Percentiles rank a stretch among this genome's conserved stretches.
Conservation (phyloP, 1,139 yeast species). For the Sugiyamaella xylanicola region DNA sequence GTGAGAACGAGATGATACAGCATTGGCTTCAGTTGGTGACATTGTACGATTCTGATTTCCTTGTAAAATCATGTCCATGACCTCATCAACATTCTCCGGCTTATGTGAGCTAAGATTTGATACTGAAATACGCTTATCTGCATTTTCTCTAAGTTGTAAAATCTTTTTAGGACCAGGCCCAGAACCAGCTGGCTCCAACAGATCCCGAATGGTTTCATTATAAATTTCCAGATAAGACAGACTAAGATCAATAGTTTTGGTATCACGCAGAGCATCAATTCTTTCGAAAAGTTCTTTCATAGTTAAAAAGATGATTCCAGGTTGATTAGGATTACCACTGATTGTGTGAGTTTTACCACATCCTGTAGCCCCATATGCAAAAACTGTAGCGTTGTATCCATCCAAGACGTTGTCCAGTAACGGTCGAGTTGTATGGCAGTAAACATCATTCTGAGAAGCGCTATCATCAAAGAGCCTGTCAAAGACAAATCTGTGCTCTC, state of each 20-base stretch:
- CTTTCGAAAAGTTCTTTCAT: slow-evolving; percentile 71
- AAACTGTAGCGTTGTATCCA: slow-evolving; percentile 87
- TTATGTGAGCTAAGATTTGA: slow-evolving; percentile 68
- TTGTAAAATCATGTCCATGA: slow-evolving; percentile 70
- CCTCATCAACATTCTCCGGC: slow-evolving; percentile 67
- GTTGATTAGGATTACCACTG: slow-evolving; percentile 69
- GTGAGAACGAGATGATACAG: slow-evolving; percentile 87
- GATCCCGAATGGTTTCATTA: slow-evolving; percentile 83
- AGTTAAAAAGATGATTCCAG: slow-evolving; percentile 80
- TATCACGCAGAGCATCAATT: slow-evolving; percentile 58
- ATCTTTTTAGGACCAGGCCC: slow-evolving; percentile 39
- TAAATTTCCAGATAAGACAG: slow-evolving; percentile 84
- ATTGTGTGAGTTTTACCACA: slow-evolving; percentile 97
- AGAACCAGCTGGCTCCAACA: slow-evolving; percentile 47
- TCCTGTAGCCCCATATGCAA: slow-evolving; percentile 98
- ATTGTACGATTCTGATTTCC: slow-evolving; percentile 81
- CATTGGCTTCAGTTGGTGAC: slow-evolving; percentile 89
- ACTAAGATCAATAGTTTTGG: slow-evolving; percentile 60
- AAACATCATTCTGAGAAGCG: slow-evolving; percentile 68
- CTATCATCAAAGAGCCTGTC: slow-evolving; percentile 73
- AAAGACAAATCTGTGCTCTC: slow-evolving; percentile 81
- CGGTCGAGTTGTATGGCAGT: slow-evolving; percentile 66
- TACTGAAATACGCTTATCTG: slow-evolving; percentile 66
- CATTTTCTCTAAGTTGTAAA: slow-evolving; percentile 71
- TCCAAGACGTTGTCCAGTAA: slow-evolving; percentile 73